These are phyloP conservation scores for Phytopythium boreale DNA, from an alignment of 352 stramenopile genomes.

Conservation along the genomic window DNA sequence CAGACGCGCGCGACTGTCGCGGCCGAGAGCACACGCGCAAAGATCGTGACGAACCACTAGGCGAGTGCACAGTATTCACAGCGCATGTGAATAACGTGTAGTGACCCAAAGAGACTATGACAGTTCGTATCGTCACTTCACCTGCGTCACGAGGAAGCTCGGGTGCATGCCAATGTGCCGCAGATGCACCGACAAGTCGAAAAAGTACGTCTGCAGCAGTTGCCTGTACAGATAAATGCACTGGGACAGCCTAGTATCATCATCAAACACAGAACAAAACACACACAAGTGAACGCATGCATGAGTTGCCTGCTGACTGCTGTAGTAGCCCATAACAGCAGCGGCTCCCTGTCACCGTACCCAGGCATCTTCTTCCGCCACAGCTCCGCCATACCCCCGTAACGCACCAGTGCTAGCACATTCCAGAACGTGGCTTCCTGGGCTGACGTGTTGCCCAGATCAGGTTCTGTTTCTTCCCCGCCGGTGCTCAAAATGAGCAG, in stretches of 20 bases:
- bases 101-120: background rate
- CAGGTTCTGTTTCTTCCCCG: slow-evolving; percentile 2
- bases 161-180: slow-evolving; percentile 80
- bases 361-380: slow-evolving; percentile 81
- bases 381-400: slow-evolving; percentile 55
- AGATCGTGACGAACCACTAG: slow-evolving; percentile 87
- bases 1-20: slow-evolving; percentile 56
- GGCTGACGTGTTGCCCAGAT: slow-evolving; percentile 14
- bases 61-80: background rate
- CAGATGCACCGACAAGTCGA: slow-evolving; percentile 58
- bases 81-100: background rate
- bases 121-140: slow-evolving; percentile 10
- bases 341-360: slow-evolving; percentile 15
- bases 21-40: slow-evolving; percentile 51
- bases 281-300: background rate
- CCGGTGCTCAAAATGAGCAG: slow-evolving; percentile 43
- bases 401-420: slow-evolving; percentile 47
- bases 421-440: slow-evolving; percentile 71
- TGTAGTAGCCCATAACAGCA: background rate
- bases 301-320: background rate
- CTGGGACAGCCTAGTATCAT: slow-evolving; percentile 40
- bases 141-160: slow-evolving; percentile 75
- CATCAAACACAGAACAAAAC: background rate
- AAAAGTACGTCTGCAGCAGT: slow-evolving; percentile 64
- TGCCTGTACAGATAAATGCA: slow-evolving; percentile 81